Evolutionary conservation across 352 stramenopile genomes (phyloP).

Genomic region (Globisporangium radiosum): DNA sequence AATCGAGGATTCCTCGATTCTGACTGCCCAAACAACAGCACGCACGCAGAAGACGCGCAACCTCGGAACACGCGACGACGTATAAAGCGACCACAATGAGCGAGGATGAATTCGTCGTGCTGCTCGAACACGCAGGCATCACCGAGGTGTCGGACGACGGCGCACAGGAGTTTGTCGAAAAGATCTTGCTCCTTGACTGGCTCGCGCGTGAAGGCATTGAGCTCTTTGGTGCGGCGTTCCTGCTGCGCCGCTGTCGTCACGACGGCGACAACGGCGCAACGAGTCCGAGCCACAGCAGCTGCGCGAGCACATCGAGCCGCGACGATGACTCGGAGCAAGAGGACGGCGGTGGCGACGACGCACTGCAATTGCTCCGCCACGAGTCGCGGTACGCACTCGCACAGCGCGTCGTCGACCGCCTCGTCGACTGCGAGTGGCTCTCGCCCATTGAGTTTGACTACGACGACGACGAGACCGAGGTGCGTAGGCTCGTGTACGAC

Average conservation of each 20-base stretch:
- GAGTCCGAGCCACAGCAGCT: slow-evolving; percentile 8
- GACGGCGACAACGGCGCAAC: too few species aligned
- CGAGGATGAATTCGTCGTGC: slow-evolving; percentile 83
- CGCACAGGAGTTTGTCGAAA: slow-evolving; percentile 66
- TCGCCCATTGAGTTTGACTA: slow-evolving; percentile 44
- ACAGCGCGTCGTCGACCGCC: slow-evolving; percentile 35
- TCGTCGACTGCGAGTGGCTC: slow-evolving; percentile 61
- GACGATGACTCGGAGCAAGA: slow-evolving; percentile 18
- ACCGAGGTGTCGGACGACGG: slow-evolving; percentile 65
- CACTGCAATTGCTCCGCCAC: slow-evolving; percentile 10
- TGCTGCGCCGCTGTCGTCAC: background rate
- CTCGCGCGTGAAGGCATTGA: slow-evolving; percentile 62
- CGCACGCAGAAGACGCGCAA: too few species aligned
- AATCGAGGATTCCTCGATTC: too few species aligned
- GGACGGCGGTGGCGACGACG: slow-evolving; percentile 2
- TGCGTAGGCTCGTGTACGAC: slow-evolving; percentile 1
- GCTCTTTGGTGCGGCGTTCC: slow-evolving; percentile 40
- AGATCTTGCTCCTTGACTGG: slow-evolving; percentile 57
- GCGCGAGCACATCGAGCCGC: slow-evolving; percentile 16
- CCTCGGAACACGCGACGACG: background rate
- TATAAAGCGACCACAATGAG: slow-evolving; percentile 28
- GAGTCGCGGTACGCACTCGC: slow-evolving; percentile 33
- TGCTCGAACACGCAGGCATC: slow-evolving; percentile 72
- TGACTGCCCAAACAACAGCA: too few species aligned
- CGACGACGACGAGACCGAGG: slow-evolving; percentile 36